These are phyloP conservation scores for Selaginella tamariscina DNA, from an alignment of 75 land plant genomes.

Conservation along the genomic window DNA sequence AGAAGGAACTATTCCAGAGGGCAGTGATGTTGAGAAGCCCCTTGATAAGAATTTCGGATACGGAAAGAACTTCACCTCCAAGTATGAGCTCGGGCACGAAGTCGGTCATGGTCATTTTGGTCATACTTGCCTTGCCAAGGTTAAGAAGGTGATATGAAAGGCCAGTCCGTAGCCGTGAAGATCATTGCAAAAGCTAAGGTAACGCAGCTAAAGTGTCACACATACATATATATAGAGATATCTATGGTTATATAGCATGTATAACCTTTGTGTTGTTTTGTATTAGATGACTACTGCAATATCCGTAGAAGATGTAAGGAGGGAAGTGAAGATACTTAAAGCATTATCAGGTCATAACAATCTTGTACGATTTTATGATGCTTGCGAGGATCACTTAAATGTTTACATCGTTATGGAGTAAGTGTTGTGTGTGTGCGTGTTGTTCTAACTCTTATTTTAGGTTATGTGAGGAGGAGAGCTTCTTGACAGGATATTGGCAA, in stretches of 20 bases:
- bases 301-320: conserved; percentile 25
- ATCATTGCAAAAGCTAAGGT: conserved; percentile 84
- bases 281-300: conserved; percentile 79
- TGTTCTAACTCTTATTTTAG: background rate
- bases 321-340: conserved; percentile 72
- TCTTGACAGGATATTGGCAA: conserved; percentile 64
- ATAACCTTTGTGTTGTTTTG: background rate
- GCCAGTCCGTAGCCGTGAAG: conserved; percentile 77
- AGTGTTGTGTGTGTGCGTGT: background rate
- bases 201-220: too few species aligned
- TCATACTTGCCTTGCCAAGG: conserved; percentile 61
- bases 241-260: too few species aligned
- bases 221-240: too few species aligned
- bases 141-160: conserved; percentile 64
- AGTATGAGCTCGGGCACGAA: conserved; percentile 86
- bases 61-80: conserved; percentile 44
- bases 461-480: conserved; percentile 85
- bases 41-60: conserved; percentile 78
- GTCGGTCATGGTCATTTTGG: conserved; percentile 89
- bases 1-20: conserved; percentile 56
- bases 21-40: conserved; percentile 32
- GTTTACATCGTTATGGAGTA: conserved; percentile 13
- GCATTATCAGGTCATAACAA: conserved; percentile 59
- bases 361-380: conserved; percentile 11
- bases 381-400: conserved; percentile 8